Evolutionary conservation across 1,284 basidiomycete species (phyloP), one percentile per base, ranked within the genome.

Genomic region (Anthracocystis panici-leucophaei): DNA sequence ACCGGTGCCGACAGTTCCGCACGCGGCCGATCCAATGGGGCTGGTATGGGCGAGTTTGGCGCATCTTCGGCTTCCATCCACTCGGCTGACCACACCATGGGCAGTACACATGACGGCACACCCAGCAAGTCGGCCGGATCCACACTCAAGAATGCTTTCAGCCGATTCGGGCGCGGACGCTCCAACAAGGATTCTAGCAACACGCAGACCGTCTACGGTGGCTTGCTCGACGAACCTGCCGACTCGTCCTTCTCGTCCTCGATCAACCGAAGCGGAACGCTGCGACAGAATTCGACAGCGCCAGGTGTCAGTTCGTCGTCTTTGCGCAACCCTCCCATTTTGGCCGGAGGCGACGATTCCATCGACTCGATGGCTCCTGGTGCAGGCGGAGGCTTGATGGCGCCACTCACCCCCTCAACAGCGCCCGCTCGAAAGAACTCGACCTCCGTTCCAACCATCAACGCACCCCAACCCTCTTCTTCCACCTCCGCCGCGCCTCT

Each of bases 101-200:
- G 51, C 44, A 64, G 65, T 52, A 60, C 51, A 10, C 54, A 56
- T 29, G 51, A 55, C 16, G 44, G 56, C 18, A 75, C 72, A 3
- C 67, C 70, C n/a, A 69, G 63, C 65, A 64, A 70, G 33, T 67
- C 61, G 23, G 75, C 66, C 18, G 70, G 78, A 14, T 73, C 75
- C 23, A 78, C 78, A 4, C 58, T 80, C 57, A 77, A 77, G 59
- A 75, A 71, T 48, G 80, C 80, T 20, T 65, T 82, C 57, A 77
- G 73, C 48, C 65, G 80, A 20, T 70, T 82, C 58, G 78, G 80
- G 16, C 65, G 78, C 18, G 59, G 70, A 20, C 65, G 72, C 14
- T 65, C 69, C 51, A 72, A 74, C 61, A 78, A 75, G 59, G 75
- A 79, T 23, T 56, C 65, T 2, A 33, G 55, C 57, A 74, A 79